phyloP scores from a whole-genome alignment of 305 asterid species.

The Fraxinus ornus region DNA sequence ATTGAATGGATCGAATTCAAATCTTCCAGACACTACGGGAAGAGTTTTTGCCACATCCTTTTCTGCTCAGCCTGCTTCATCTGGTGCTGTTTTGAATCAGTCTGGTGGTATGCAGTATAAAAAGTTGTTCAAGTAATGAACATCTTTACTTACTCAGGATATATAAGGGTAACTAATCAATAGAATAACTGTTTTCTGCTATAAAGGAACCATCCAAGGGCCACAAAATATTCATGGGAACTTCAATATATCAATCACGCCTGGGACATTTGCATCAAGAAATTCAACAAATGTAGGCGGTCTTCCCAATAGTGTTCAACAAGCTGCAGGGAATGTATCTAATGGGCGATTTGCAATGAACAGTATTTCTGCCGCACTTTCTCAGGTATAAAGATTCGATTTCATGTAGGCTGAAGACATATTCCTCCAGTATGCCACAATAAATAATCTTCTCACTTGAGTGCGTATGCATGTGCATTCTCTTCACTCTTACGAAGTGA shows the following conservation, averaged over 20 bases:
- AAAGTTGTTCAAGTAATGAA: conserved; percentile 17
- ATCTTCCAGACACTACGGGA: conserved; percentile 59
- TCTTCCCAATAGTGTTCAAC: conserved; percentile 74
- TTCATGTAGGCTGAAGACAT: not conserved
- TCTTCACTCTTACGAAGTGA: not conserved
- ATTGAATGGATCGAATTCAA: conserved; percentile 68
- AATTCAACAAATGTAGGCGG: conserved; percentile 58
- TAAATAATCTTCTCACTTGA: not conserved
- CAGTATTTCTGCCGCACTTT: conserved; percentile 50
- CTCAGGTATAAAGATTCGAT: not conserved
- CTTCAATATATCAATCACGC: conserved; percentile 67
- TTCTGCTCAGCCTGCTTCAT: conserved; percentile 70
- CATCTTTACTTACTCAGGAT: conserved; percentile 11
- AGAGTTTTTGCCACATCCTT: conserved; percentile 59
- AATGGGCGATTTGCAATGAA: conserved; percentile 63
- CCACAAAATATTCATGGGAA: conserved; percentile 70
- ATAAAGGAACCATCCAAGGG: conserved; percentile 60
- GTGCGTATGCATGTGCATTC: not conserved
- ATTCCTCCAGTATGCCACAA: not conserved
- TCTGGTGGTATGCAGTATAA: conserved; percentile 44
- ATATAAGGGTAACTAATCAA: not conserved
- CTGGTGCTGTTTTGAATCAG: conserved; percentile 62
- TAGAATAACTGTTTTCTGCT: conserved; percentile 12
- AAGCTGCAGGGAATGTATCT: conserved; percentile 61
- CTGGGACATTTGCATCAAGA: conserved; percentile 68